phyloP scores from a whole-genome alignment of 106 monocot genomes.

The Triglochin maritima region DNA sequence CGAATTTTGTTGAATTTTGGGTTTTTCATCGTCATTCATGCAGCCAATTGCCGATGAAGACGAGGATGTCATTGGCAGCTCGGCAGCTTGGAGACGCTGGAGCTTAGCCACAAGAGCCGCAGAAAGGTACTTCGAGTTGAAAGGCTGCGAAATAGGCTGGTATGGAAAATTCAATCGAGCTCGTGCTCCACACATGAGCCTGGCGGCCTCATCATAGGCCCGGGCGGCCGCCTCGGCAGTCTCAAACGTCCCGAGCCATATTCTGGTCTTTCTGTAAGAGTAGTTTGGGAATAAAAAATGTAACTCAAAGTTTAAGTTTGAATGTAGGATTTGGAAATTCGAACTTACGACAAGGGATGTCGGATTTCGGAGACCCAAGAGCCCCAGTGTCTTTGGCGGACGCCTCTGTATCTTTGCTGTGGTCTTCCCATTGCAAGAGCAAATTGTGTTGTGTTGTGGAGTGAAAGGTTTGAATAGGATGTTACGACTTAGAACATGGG shows the following conservation, averaged over 20 bases:
- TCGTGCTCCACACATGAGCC: constrained; percentile 51
- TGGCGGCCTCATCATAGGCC: constrained; percentile 79
- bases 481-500: neutral
- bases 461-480: neutral
- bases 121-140: constrained; percentile 33
- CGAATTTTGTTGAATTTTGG: no score
- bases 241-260: constrained; percentile 88
- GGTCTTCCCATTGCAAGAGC: constrained; percentile 33
- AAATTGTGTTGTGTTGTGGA: neutral
- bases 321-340: neutral
- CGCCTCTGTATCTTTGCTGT: constrained; percentile 67
- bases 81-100: constrained; percentile 35
- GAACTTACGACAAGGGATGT: constrained; percentile 56
- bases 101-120: constrained; percentile 57
- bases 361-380: constrained; percentile 93
- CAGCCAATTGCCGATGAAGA: neutral
- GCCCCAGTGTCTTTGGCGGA: constrained; percentile 77
- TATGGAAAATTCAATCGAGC: constrained; percentile 62
- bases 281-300: no score
- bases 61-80: constrained; percentile 7
- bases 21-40: no score
- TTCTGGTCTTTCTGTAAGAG: constrained; percentile 62
- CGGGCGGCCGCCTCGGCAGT: constrained; percentile 76
- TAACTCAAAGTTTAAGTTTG: neutral
- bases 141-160: constrained; percentile 9